A percentile compares a stretch with the other conserved stretches of the same genome.
phyloP scores from a whole-genome alignment of 192 early-diverging fungal species.

The Coemansia sp. region DNA sequence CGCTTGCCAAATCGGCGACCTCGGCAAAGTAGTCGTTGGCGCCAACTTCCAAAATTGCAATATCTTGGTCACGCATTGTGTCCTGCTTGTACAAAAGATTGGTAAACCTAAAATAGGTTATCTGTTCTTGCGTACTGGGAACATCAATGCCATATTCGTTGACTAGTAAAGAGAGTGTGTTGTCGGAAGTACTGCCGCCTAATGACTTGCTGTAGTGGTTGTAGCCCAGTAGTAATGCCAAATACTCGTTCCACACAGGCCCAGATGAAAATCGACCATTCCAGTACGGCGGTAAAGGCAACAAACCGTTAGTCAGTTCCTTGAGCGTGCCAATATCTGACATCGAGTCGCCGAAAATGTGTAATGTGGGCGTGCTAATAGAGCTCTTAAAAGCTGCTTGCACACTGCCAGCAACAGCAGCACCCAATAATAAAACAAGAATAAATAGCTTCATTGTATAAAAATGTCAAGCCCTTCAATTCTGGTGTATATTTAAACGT shows the following conservation, averaged over 20 bases:
- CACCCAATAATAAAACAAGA: not conserved
- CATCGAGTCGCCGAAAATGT: conserved; percentile 35
- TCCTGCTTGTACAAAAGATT: conserved; percentile 13
- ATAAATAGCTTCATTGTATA: conserved; percentile 17
- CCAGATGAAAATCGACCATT: conserved; percentile 33
- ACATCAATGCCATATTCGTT: conserved; percentile 13
- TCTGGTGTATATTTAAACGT: no score
- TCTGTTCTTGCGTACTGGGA: conserved; percentile 33
- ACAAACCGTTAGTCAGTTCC: conserved; percentile 22
- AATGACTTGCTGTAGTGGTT: conserved; percentile 35
- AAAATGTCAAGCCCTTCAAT: no score
- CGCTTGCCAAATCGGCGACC: not conserved
- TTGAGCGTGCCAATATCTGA: conserved; percentile 38
- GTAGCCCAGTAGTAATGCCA: conserved; percentile 11
- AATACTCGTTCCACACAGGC: conserved; percentile 42
- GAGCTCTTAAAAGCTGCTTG: conserved; percentile 6
- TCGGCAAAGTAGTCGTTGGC: conserved; percentile 40
- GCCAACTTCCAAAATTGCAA: conserved; percentile 28
- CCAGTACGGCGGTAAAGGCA: conserved; percentile 27
- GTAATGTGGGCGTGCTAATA: conserved; percentile 10
- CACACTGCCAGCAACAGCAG: conserved; percentile 4
- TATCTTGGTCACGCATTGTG: conserved; percentile 13
- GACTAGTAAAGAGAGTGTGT: conserved; percentile 11
- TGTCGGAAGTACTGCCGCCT: conserved; percentile 29
- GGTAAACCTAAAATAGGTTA: conserved; percentile 30